A percentile compares a stretch with the other conserved stretches of the same genome.
Evolutionary conservation across 495 filamentous ascomycete genomes (phyloP).

Genomic region (Annulohypoxylon maeteangense): DNA sequence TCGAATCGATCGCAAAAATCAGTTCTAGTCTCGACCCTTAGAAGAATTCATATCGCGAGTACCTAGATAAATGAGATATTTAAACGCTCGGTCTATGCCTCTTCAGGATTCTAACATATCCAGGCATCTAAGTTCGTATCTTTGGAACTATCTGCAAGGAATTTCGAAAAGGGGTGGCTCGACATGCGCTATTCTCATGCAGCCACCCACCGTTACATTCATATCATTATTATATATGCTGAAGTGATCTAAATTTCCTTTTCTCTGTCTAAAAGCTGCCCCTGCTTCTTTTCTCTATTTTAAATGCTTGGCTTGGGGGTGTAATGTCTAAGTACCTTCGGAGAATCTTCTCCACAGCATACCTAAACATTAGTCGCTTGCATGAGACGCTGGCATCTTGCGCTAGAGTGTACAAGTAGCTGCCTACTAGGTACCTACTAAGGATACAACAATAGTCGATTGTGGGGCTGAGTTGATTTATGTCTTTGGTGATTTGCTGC

Average conservation of each 20-base stretch:
- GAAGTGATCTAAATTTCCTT: constrained; percentile 15
- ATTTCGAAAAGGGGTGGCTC: constrained; percentile 43
- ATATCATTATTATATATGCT: constrained; percentile 34
- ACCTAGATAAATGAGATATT: constrained; percentile 28
- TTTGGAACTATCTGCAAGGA: constrained; percentile 30
- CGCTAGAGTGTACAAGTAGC: not conserved
- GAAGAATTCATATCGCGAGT: constrained; percentile 1
- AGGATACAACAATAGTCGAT: not conserved
- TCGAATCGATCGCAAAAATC: constrained; percentile 24
- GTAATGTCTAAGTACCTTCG: constrained; percentile 1
- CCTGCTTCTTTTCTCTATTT: constrained; percentile 11
- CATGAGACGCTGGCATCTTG: constrained; percentile 6
- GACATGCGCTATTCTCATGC: constrained; percentile 38
- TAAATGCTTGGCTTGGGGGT: not conserved
- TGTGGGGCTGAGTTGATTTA: constrained; percentile 6
- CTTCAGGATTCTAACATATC: constrained; percentile 17
- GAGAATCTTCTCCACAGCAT: not conserved
- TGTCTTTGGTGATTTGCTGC: constrained; percentile 11
- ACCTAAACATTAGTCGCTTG: constrained; percentile 6
- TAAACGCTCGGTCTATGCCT: constrained; percentile 10
- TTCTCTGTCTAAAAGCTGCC: constrained; percentile 6
- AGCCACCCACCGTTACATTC: constrained; percentile 45
- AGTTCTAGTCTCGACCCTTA: constrained; percentile 1
- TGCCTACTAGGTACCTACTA: not conserved
- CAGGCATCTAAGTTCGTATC: constrained; percentile 19